phyloP scores from a whole-genome alignment of 345 rosid genomes.

The Citrus australasica region DNA sequence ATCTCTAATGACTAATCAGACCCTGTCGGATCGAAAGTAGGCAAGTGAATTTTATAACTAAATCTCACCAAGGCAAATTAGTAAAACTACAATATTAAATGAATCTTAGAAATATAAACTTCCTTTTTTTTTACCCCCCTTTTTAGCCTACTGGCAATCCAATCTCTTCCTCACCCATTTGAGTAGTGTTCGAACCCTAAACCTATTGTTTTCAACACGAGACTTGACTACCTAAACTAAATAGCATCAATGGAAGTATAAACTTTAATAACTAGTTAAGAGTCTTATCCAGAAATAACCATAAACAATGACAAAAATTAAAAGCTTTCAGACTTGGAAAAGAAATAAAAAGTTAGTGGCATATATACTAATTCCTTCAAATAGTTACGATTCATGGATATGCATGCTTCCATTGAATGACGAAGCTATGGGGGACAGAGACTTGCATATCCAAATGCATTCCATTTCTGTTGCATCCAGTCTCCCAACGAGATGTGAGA shows the following conservation, averaged over 20 bases:
- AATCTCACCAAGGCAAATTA: neutral
- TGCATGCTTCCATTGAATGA: conserved; percentile 5
- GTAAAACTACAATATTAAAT: neutral
- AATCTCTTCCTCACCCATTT: too few relatives aligned
- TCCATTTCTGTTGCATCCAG: conserved; percentile 56
- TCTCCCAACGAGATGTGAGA: conserved; percentile 46
- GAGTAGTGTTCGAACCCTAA: too few relatives aligned
- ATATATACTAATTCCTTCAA: neutral
- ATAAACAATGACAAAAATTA: neutral
- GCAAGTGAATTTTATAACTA: neutral
- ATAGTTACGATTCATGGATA: neutral
- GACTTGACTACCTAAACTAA: too few relatives aligned
- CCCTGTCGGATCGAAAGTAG: neutral
- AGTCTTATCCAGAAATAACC: neutral
- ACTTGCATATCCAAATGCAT: conserved; percentile 71
- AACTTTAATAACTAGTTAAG: neutral
- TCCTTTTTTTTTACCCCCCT: too few relatives aligned
- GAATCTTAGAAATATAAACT: neutral
- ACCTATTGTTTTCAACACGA: too few relatives aligned
- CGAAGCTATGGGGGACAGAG: conserved; percentile 41
- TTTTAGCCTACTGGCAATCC: too few relatives aligned
- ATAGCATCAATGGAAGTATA: too few relatives aligned
- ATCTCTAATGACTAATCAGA: neutral
- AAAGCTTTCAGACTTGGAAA: neutral
- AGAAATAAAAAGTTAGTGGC: neutral